Evolutionary conservation across 768 basidiomycete species (phyloP).

Genomic region (Mrakia hoshinonis): DNA sequence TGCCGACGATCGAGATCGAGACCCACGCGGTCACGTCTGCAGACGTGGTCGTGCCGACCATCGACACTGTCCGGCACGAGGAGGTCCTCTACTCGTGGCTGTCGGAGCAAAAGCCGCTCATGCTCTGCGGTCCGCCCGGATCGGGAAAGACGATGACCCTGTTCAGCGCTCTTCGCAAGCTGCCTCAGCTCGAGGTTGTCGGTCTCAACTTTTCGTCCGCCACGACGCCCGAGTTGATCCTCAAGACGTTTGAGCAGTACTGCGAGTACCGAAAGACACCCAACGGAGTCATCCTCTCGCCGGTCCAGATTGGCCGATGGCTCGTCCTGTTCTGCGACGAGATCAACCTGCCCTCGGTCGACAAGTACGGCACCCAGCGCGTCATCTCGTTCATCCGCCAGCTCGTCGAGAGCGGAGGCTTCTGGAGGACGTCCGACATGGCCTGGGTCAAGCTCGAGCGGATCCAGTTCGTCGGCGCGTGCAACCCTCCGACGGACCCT

Average conservation of each 20-base stretch:
- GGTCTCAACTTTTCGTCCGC: slow-evolving; percentile 99
- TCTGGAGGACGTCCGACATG: slow-evolving; percentile 88
- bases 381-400: slow-evolving; percentile 98
- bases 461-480: slow-evolving; percentile 99
- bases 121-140: slow-evolving; percentile 98
- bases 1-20: slow-evolving; percentile 93
- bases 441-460: slow-evolving; percentile 95
- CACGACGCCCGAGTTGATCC: slow-evolving; percentile 91
- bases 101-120: slow-evolving; percentile 93
- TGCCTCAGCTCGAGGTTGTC: slow-evolving; percentile 98
- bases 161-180: slow-evolving; percentile 91
- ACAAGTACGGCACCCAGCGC: slow-evolving; percentile 96
- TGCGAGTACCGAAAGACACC: slow-evolving; percentile 98
- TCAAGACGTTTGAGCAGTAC: slow-evolving; percentile 99
- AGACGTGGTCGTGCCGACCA: slow-evolving; percentile 93
- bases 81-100: slow-evolving; percentile 98
- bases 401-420: slow-evolving; percentile 87
- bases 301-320: slow-evolving; percentile 92
- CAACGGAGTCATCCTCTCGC: slow-evolving; percentile 91
- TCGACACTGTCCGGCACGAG: slow-evolving; percentile 97
- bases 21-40: slow-evolving; percentile 91
- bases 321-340: slow-evolving; percentile 99
- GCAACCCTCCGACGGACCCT: slow-evolving; percentile 97
- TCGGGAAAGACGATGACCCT: slow-evolving; percentile 99
- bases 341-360: slow-evolving; percentile 91